Percentiles rank a stretch among this genome's conserved stretches.
Evolutionary conservation across 2,329 filamentous ascomycete genomes (phyloP).

Genomic region (Botrytis paeoniae): DNA sequence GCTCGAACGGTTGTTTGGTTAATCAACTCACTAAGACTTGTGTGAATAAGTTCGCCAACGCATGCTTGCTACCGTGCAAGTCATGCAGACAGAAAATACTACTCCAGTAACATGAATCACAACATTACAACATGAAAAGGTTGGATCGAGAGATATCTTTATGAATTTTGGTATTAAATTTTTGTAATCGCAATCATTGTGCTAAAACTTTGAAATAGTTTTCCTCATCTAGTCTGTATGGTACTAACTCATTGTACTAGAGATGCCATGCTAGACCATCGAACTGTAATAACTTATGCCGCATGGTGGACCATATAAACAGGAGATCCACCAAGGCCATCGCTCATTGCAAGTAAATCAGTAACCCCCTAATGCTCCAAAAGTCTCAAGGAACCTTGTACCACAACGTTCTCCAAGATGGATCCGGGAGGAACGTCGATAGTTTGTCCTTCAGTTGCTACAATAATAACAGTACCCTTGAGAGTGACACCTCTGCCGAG

Average conservation of each 20-base stretch:
- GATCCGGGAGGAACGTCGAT: slow-evolving; percentile 97
- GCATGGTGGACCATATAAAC: slow-evolving; percentile 10
- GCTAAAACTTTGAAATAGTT: slow-evolving; percentile 5
- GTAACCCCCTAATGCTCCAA: slow-evolving; percentile 56
- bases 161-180: slow-evolving; percentile 9
- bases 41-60: neutral
- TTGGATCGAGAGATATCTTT: neutral
- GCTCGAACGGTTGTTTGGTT: neutral
- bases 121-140: neutral
- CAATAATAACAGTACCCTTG: slow-evolving; percentile 98
- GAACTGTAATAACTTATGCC: neutral
- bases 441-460: slow-evolving; percentile 94
- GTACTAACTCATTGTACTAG: slow-evolving; percentile 10
- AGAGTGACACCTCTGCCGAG: slow-evolving; percentile 91
- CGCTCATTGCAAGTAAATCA: slow-evolving; percentile 14
- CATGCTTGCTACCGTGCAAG: slow-evolving; percentile 2
- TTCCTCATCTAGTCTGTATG: slow-evolving; percentile 16
- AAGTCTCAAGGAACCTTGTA: slow-evolving; percentile 87
- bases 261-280: slow-evolving; percentile 19
- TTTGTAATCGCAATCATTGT: slow-evolving; percentile 1
- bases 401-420: slow-evolving; percentile 96
- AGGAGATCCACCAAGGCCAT: slow-evolving; percentile 16
- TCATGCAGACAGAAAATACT: neutral
- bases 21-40: neutral
- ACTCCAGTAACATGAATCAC: neutral